phyloP scores from a whole-genome alignment of 148 eudicot genomes.

The Fagopyrum tataricum region DNA sequence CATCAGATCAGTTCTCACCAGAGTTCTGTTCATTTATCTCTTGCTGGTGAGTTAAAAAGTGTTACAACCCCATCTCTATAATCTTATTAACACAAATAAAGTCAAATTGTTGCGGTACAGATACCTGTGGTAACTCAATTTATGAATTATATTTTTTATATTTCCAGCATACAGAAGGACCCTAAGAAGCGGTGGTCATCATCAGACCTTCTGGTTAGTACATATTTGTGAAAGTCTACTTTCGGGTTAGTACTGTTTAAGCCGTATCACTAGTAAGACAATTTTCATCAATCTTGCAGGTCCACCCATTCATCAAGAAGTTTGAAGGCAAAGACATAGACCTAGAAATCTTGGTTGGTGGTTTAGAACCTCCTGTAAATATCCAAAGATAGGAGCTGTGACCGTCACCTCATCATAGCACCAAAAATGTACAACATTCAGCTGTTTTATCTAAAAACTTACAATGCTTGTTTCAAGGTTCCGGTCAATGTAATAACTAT shows the following conservation, averaged over 20 bases:
- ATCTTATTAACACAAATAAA: not conserved
- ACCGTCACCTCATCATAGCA: not conserved
- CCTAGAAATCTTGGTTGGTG: constrained; percentile 61
- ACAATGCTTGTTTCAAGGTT: not conserved
- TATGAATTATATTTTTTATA: constrained; percentile 7
- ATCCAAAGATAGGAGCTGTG: constrained; percentile 39
- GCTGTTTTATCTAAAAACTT: not conserved
- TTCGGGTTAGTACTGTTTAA: not conserved
- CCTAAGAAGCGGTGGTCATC: constrained; percentile 79
- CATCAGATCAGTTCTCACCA: constrained; percentile 93
- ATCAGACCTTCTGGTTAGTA: constrained; percentile 81
- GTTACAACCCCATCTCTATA: not conserved
- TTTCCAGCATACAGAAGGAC: constrained; percentile 81
- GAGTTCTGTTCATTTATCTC: constrained; percentile 95
- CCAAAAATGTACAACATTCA: not conserved
- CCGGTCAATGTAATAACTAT: not conserved
- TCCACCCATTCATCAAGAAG: constrained; percentile 85
- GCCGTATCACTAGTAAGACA: not conserved
- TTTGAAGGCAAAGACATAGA: constrained; percentile 94
- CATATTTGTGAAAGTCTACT: not conserved
- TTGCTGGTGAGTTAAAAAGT: constrained; percentile 48
- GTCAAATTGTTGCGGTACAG: not conserved
- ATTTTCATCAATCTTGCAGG: constrained; percentile 33
- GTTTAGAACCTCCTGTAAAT: constrained; percentile 87
- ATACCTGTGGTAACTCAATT: not conserved